Evolutionary conservation across 495 filamentous ascomycete species (phyloP).

Genomic region (Penicillium maclennaniae): DNA sequence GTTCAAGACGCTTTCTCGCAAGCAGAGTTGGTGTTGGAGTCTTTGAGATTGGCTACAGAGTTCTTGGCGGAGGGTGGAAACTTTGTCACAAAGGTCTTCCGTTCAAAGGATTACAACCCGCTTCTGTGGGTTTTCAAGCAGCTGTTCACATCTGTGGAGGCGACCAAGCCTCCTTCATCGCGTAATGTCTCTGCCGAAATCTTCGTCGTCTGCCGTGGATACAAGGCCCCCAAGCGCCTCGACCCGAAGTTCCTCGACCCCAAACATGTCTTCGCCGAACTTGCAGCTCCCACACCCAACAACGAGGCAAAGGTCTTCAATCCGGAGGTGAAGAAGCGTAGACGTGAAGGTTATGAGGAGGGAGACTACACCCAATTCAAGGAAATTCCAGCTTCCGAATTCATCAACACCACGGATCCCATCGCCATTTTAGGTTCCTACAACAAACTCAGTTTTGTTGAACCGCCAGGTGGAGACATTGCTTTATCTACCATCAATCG

Average conservation of each 20-base stretch:
- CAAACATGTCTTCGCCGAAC: slow-evolving; percentile 87
- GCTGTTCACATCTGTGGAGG: slow-evolving; percentile 88
- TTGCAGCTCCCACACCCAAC: slow-evolving; percentile 84
- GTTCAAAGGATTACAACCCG: slow-evolving; percentile 96
- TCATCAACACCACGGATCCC: slow-evolving; percentile 90
- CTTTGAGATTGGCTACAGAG: slow-evolving; percentile 89
- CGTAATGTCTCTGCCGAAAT: slow-evolving; percentile 96
- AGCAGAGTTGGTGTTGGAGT: slow-evolving; percentile 88
- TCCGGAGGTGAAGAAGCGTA: slow-evolving; percentile 92
- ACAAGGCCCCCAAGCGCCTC: slow-evolving; percentile 86
- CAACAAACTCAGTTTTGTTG: slow-evolving; percentile 79
- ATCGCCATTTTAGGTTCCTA: slow-evolving; percentile 90
- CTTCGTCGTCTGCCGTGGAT: slow-evolving; percentile 93
- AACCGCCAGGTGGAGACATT: slow-evolving; percentile 73
- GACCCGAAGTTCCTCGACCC: slow-evolving; percentile 93
- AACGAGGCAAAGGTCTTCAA: slow-evolving; percentile 98
- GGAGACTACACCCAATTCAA: slow-evolving; percentile 92
- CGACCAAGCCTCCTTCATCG: slow-evolving; percentile 94
- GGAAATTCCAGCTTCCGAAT: slow-evolving; percentile 80
- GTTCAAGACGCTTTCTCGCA: slow-evolving; percentile 98
- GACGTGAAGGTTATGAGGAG: slow-evolving; percentile 95
- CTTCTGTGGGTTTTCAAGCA: slow-evolving; percentile 98
- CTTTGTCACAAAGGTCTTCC: slow-evolving; percentile 97
- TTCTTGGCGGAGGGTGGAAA: slow-evolving; percentile 87
- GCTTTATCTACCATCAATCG: slow-evolving; percentile 81